Conservation (phyloP, 164 flowering plant species). For the Tetrastigma voinierianum region DNA sequence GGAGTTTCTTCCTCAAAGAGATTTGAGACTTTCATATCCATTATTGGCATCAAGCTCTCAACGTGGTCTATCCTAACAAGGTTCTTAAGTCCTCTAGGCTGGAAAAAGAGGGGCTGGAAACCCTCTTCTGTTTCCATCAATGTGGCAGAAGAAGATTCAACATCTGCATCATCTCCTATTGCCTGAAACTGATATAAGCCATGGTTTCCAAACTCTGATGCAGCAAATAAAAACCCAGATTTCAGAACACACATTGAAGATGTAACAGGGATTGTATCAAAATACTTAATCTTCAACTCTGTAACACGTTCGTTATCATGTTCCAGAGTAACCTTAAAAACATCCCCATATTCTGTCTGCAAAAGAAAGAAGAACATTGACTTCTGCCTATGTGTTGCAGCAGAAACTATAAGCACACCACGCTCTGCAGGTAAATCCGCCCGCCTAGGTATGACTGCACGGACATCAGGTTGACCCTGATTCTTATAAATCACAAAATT, state of each 20-base stretch:
- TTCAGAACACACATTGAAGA: constrained; percentile 85
- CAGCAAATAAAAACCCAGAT: constrained; percentile 88
- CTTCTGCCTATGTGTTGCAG: constrained; percentile 86
- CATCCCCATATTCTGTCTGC: constrained; percentile 97
- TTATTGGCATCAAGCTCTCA: constrained; percentile 95
- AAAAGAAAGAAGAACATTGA: constrained; percentile 87
- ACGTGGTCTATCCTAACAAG: constrained; percentile 90
- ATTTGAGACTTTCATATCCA: constrained; percentile 94
- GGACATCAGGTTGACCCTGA: constrained; percentile 89
- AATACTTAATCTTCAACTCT: constrained; percentile 91
- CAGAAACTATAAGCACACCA: constrained; percentile 91
- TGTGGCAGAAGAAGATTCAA: constrained; percentile 85
- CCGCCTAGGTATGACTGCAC: constrained; percentile 95
- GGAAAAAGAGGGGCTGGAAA: constrained; percentile 93
- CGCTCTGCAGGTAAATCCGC: constrained; percentile 89
- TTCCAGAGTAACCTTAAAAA: constrained; percentile 86
- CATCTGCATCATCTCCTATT: constrained; percentile 90
- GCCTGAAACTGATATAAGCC: constrained; percentile 92
- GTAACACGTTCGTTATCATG: constrained; percentile 72
- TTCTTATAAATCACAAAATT: constrained; percentile 97
- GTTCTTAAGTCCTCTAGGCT: constrained; percentile 91
- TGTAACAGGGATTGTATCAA: constrained; percentile 91
- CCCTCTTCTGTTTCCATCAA: constrained; percentile 97
- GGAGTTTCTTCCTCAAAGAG: constrained; percentile 98
- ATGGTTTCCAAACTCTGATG: constrained; percentile 98